Evolutionary conservation across 768 basidiomycete genomes (phyloP), one percentile per base, ranked within the genome.

Genomic region (Mycena polygramma): DNA sequence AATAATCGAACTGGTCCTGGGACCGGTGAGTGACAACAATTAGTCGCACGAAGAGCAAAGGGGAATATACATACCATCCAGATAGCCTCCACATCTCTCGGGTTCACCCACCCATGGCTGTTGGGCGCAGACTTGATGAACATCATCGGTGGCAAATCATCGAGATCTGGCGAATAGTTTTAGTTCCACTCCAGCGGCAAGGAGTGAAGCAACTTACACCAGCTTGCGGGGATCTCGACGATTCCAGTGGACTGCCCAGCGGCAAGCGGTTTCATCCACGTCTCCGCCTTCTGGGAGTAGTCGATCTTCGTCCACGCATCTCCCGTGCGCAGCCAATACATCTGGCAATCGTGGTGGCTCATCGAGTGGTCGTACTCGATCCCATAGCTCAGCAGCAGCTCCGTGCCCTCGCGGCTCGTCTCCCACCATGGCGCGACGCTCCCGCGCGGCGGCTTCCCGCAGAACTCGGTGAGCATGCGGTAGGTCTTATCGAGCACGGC

Each of bases 341-440:
- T 88, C 74, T 91, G 87, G 58, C 87, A 92, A 57, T 84, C 84
- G 36, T 70, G 74, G 82, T 86, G 63, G 24, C 53, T 59, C 53
- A 66, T 58, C 26, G 71, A 73, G 69, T 58, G 67, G 90, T 90
- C 92, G 75, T 94, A 94, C 82, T 92, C 86, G 53, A 94, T 91
- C 0, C 93, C 93, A 71, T 90, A 90, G 45, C 91, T 89, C 26
- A 92, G 84, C 30, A 94, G 80, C 30, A 94, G 81, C 19, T 87
- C 79, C 0, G 88, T 88, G 5, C 89, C 90, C 77, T 92, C 91
- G 70, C 87, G 89, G 78, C 88, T 90, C 4, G 88, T 88, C 77
- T 94, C 93, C 92, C 92, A 94, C 91, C 92, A 94, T 0, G 92
- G 92, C 1, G 92, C 92, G 41, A 92, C 91, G 58, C 86, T 88